A percentile compares a stretch with the other conserved stretches of the same genome.
Conservation (phyloP, 169 alveolate genomes). For the Plasmodium relictum region DNA sequence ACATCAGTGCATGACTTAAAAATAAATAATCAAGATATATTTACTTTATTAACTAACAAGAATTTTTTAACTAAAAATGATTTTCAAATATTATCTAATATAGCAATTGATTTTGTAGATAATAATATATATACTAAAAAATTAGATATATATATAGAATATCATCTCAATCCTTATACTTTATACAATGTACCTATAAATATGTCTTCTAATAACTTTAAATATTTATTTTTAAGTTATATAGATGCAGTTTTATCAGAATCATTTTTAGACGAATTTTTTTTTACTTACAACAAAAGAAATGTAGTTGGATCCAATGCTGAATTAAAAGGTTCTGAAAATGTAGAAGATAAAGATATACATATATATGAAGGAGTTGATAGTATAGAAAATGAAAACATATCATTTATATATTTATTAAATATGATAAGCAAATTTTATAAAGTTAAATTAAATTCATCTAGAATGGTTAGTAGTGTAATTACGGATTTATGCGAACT, state of each 20-base stretch:
- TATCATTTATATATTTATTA: conserved; percentile 25
- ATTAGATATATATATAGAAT: conserved; percentile 56
- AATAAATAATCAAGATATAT: conserved; percentile 24
- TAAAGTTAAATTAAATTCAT: conserved; percentile 48
- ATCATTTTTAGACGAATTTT: conserved; percentile 56
- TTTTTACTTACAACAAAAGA: conserved; percentile 43
- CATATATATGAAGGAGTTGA: conserved; percentile 39
- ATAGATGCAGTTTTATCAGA: conserved; percentile 55
- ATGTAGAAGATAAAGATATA: conserved; percentile 12
- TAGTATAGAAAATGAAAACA: conserved; percentile 11
- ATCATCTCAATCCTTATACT: conserved; percentile 35
- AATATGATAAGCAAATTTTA: conserved; percentile 70
- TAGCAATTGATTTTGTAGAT: conserved; percentile 51
- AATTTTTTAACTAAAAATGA: conserved; percentile 21
- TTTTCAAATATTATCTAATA: conserved; percentile 51
- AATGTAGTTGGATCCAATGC: not conserved
- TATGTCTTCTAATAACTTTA: conserved; percentile 22
- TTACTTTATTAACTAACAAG: conserved; percentile 25
- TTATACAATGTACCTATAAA: conserved; percentile 43
- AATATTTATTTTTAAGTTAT: conserved; percentile 25
- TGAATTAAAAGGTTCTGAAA: not conserved
- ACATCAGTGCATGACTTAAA: conserved; percentile 25
- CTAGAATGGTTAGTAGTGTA: conserved; percentile 26
- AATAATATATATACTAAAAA: conserved; percentile 39
- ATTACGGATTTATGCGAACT: conserved; percentile 12